Evolutionary conservation across 495 filamentous ascomycete species (phyloP).

Genomic region (Hypoxylon fuscum): DNA sequence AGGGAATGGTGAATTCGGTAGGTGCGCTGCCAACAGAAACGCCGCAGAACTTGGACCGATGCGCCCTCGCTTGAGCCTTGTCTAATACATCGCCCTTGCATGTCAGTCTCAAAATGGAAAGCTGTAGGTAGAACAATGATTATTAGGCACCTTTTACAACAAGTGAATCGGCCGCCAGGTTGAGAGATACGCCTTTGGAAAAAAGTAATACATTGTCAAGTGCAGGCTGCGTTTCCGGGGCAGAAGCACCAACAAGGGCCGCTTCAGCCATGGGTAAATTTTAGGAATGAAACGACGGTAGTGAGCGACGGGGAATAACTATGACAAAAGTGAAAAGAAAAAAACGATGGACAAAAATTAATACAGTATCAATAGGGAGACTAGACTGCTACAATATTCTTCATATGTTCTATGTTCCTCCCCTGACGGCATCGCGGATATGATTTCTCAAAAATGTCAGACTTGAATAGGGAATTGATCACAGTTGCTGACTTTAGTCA

Average conservation of each 20-base stretch:
- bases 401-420: too few species aligned
- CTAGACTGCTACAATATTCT: too few species aligned
- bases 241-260: not conserved
- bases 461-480: too few species aligned
- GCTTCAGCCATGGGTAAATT: slow-evolving; percentile 22
- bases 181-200: slow-evolving; percentile 29
- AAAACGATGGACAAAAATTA: slow-evolving; percentile 12
- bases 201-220: slow-evolving; percentile 20
- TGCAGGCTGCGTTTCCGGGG: not conserved
- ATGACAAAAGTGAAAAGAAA: not conserved
- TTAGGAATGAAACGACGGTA: slow-evolving; percentile 5
- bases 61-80: slow-evolving; percentile 20
- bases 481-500: too few species aligned
- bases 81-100: slow-evolving; percentile 20
- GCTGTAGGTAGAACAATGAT: not conserved
- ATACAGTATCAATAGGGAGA: slow-evolving; percentile 11
- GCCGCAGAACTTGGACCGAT: slow-evolving; percentile 35
- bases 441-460: too few species aligned
- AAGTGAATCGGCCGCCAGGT: slow-evolving; percentile 18
- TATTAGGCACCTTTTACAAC: slow-evolving; percentile 35
- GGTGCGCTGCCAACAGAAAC: slow-evolving; percentile 34
- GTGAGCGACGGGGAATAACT: slow-evolving; percentile 12
- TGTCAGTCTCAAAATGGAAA: slow-evolving; percentile 11
- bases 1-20: slow-evolving; percentile 62
- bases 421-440: too few species aligned